A percentile compares a stretch with the other conserved stretches of the same genome.
Evolutionary conservation across 352 stramenopile genomes (phyloP).

Genomic region (Phytophthora citrophthora): DNA sequence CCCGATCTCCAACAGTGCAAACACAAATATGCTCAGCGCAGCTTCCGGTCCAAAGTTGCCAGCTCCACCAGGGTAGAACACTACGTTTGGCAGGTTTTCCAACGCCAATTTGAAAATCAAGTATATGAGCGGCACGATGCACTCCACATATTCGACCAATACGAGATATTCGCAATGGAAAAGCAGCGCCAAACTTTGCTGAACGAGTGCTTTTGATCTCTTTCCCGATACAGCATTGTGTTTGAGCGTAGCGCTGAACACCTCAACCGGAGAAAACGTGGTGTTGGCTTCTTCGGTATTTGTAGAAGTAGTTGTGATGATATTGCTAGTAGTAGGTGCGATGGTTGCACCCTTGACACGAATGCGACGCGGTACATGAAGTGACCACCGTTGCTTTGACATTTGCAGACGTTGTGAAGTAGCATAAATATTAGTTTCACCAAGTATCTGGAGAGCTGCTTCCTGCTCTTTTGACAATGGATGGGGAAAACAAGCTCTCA

Average conservation of each 20-base stretch:
- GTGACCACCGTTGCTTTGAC: too few relatives aligned
- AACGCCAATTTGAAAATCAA: constrained; percentile 35
- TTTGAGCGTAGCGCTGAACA: not conserved
- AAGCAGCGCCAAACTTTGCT: constrained; percentile 25
- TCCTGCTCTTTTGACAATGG: constrained; percentile 1
- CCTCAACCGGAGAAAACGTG: not conserved
- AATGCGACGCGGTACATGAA: too few relatives aligned
- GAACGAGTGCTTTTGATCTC: constrained; percentile 2
- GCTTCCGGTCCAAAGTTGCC: not conserved
- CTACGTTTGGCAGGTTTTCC: constrained; percentile 31
- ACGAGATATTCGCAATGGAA: constrained; percentile 37
- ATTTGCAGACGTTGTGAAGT: too few relatives aligned
- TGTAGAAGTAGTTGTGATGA: not conserved
- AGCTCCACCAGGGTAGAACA: constrained; percentile 30
- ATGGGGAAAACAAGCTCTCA: constrained; percentile 16
- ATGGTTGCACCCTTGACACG: not conserved
- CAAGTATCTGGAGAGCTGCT: not conserved
- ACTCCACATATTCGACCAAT: constrained; percentile 47
- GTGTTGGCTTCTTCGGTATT: too few relatives aligned
- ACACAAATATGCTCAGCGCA: not conserved
- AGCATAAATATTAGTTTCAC: not conserved
- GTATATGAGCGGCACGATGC: constrained; percentile 34
- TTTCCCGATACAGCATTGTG: not conserved
- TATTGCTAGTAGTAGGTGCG: not conserved
- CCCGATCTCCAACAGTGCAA: not conserved